phyloP scores from a whole-genome alignment of 2,329 filamentous ascomycete genomes.

The Botryotinia globosa region DNA sequence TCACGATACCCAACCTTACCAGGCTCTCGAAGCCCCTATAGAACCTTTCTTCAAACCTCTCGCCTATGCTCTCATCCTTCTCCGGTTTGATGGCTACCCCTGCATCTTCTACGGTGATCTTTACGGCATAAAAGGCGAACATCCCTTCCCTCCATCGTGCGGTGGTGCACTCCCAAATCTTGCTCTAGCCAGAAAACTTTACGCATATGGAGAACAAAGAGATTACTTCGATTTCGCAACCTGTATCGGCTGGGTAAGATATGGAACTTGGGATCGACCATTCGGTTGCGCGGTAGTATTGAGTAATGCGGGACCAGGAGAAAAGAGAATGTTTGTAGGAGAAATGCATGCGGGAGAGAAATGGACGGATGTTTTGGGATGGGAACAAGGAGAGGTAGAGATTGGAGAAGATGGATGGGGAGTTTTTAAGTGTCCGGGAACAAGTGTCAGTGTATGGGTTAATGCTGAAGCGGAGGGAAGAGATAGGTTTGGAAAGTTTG shows the following conservation, averaged over 20 bases:
- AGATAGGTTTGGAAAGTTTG: slow-evolving; percentile 43
- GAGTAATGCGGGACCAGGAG: slow-evolving; percentile 48
- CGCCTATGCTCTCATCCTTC: slow-evolving; percentile 69
- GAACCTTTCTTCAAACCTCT: slow-evolving; percentile 67
- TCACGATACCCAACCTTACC: slow-evolving; percentile 67
- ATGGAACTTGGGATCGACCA: slow-evolving; percentile 49
- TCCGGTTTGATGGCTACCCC: slow-evolving; percentile 60
- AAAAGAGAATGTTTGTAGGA: slow-evolving; percentile 63
- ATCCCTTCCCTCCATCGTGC: slow-evolving; percentile 50
- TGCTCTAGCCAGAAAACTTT: slow-evolving; percentile 60
- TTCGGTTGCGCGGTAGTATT: slow-evolving; percentile 56
- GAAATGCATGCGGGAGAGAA: slow-evolving; percentile 54
- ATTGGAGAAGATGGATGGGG: slow-evolving; percentile 61
- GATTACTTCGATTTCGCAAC: slow-evolving; percentile 61
- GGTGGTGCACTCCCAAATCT: slow-evolving; percentile 56
- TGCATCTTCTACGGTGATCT: slow-evolving; percentile 71
- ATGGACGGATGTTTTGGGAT: slow-evolving; percentile 62
- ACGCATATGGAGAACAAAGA: slow-evolving; percentile 62
- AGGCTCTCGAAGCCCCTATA: slow-evolving; percentile 60
- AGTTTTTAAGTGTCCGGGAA: slow-evolving; percentile 51
- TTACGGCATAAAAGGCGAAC: slow-evolving; percentile 56
- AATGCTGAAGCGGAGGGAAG: slow-evolving; percentile 52
- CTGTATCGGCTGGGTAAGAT: slow-evolving; percentile 57
- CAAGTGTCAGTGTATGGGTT: slow-evolving; percentile 62
- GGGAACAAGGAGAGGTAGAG: slow-evolving; percentile 51